Evolutionary conservation across 192 early-diverging fungal genomes (phyloP).

Genomic region (Coemansia sp.): DNA sequence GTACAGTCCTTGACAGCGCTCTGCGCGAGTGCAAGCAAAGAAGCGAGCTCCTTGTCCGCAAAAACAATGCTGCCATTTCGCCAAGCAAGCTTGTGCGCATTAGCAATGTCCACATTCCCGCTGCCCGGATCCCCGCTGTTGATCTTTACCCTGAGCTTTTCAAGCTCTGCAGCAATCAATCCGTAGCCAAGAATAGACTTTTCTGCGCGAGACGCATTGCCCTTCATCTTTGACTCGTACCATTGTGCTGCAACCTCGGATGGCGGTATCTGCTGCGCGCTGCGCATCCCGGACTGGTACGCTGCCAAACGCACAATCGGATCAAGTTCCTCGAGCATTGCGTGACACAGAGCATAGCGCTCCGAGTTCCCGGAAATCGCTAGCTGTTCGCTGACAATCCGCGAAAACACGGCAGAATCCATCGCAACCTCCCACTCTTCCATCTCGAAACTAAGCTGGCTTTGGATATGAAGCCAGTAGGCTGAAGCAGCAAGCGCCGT

Average conservation of each 20-base stretch:
- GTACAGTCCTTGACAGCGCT: slow-evolving; percentile 5
- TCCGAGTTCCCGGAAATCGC: slow-evolving; percentile 30
- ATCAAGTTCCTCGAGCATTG: slow-evolving; percentile 34
- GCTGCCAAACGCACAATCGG: slow-evolving; percentile 48
- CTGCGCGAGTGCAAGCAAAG: slow-evolving; percentile 18
- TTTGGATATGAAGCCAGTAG: slow-evolving; percentile 45
- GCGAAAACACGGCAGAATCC: slow-evolving; percentile 37
- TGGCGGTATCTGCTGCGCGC: slow-evolving; percentile 33
- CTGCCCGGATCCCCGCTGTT: neutral
- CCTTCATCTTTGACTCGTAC: slow-evolving; percentile 21
- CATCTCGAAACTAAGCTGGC: slow-evolving; percentile 44
- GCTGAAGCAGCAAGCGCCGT: slow-evolving; percentile 30
- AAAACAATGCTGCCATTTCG: slow-evolving; percentile 30
- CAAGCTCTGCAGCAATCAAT: slow-evolving; percentile 12
- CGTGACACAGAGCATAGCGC: slow-evolving; percentile 33
- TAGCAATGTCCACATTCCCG: slow-evolving; percentile 4
- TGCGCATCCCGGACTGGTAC: slow-evolving; percentile 37
- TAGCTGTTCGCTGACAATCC: slow-evolving; percentile 24
- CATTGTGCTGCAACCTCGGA: slow-evolving; percentile 37
- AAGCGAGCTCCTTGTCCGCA: slow-evolving; percentile 24
- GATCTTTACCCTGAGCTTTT: slow-evolving; percentile 1
- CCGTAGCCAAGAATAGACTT: slow-evolving; percentile 13
- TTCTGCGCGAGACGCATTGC: slow-evolving; percentile 13
- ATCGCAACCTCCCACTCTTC: slow-evolving; percentile 44
- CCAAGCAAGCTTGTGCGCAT: slow-evolving; percentile 30